A percentile compares a stretch with the other conserved stretches of the same genome.
phyloP scores from a whole-genome alignment of 306 rosid species.

The Malus sieversii region DNA sequence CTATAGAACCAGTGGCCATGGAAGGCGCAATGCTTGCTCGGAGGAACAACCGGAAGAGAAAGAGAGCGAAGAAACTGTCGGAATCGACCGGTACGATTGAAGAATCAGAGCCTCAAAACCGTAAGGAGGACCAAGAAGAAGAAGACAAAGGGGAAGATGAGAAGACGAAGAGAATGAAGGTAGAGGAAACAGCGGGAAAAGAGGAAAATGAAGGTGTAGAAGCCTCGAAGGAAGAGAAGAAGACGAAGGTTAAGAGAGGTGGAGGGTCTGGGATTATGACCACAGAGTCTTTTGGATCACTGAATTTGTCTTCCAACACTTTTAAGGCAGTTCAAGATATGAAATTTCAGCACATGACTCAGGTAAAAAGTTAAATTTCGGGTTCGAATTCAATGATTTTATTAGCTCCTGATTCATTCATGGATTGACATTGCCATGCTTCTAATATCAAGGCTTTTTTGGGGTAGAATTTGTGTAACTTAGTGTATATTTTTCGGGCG shows the following conservation, averaged over 20 bases:
- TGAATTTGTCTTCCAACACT: slow-evolving; percentile 55
- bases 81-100: slow-evolving; percentile 1
- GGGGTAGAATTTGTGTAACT: no score
- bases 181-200: background rate
- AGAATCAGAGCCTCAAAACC: background rate
- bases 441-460: background rate
- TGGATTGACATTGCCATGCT: background rate
- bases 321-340: slow-evolving; percentile 46
- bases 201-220: background rate
- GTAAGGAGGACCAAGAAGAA: background rate
- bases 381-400: background rate
- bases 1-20: slow-evolving; percentile 27
- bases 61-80: slow-evolving; percentile 27
- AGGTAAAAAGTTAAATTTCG: slow-evolving; percentile 24
- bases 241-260: slow-evolving; percentile 14
- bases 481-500: no score
- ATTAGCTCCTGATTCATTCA: background rate
- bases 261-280: slow-evolving; percentile 64
- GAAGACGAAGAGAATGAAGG: slow-evolving; percentile 17
- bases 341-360: slow-evolving; percentile 60
- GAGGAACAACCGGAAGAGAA: slow-evolving; percentile 53
- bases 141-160: background rate
- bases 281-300: slow-evolving; percentile 38
- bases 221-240: background rate
- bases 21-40: slow-evolving; percentile 7